Evolutionary conservation across 495 filamentous ascomycete species (phyloP).

Genomic region (Glonium stellatum): DNA sequence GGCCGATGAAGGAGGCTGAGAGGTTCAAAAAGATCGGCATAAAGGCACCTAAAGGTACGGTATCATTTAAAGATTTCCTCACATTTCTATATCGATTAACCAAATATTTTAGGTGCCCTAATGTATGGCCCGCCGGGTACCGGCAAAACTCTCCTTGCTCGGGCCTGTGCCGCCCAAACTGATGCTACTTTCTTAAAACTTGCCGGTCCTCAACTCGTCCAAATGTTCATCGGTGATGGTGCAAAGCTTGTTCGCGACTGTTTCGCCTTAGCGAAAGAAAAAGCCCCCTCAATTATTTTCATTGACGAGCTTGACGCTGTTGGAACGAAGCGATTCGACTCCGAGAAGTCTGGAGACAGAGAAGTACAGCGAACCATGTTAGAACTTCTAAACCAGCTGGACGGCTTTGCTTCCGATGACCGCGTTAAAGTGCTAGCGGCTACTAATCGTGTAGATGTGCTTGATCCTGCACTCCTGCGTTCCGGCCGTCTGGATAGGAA

Average conservation of each 20-base stretch:
- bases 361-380: constrained; percentile 99
- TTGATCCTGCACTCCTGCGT: constrained; percentile 89
- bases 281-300: constrained; percentile 98
- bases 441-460: constrained; percentile 95
- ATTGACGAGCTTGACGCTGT: constrained; percentile 99
- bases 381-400: constrained; percentile 96
- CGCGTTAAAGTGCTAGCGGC: constrained; percentile 97
- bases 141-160: constrained; percentile 92
- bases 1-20: constrained; percentile 99
- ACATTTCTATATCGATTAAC: constrained; percentile 19
- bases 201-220: constrained; percentile 95
- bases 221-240: constrained; percentile 99
- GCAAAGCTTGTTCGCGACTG: constrained; percentile 96
- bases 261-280: constrained; percentile 96
- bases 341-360: constrained; percentile 94
- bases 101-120: constrained; percentile 59
- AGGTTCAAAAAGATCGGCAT: constrained; percentile 99
- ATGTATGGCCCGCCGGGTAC: constrained; percentile 99
- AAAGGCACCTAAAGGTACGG: constrained; percentile 95
- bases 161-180: constrained; percentile 95
- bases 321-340: constrained; percentile 98
- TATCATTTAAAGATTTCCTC: constrained; percentile 12
- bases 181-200: constrained; percentile 99
- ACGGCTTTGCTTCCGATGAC: constrained; percentile 98
- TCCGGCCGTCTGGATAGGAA: constrained; percentile 95